Conservation (phyloP, 805 yeast genomes). For the Pichia cephalocereana region DNA sequence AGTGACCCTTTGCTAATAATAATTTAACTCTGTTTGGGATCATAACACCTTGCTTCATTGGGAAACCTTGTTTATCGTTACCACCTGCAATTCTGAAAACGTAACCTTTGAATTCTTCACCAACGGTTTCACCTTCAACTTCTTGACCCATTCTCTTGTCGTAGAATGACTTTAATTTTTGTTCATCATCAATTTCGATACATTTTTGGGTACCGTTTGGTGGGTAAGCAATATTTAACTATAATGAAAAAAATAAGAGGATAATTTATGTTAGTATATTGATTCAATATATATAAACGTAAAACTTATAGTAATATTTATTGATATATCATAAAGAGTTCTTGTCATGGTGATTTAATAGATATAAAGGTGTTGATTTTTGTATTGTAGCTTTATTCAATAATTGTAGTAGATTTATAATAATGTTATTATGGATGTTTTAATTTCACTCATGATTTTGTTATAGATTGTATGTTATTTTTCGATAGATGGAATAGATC, state of each 20-base stretch:
- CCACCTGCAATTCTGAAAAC: conserved; percentile 98
- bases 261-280: conserved; percentile 14
- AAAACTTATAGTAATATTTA: neutral
- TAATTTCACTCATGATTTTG: too few species aligned
- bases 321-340: too few species aligned
- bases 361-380: too few species aligned
- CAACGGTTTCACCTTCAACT: conserved; percentile 96
- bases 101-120: conserved; percentile 99
- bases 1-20: conserved; percentile 85
- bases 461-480: too few species aligned
- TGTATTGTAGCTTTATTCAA: too few species aligned
- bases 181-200: conserved; percentile 98
- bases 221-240: conserved; percentile 99
- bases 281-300: neutral
- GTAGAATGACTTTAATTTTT: conserved; percentile 95
- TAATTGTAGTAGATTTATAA: too few species aligned
- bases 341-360: too few species aligned
- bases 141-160: conserved; percentile 99
- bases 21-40: conserved; percentile 99
- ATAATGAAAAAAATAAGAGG: neutral
- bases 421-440: too few species aligned
- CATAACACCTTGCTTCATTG: conserved; percentile 99
- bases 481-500: too few species aligned
- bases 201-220: conserved; percentile 99
- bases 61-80: conserved; percentile 99